phyloP scores from a whole-genome alignment of 192 early-diverging fungal species.

The Entomortierella lignicola region DNA sequence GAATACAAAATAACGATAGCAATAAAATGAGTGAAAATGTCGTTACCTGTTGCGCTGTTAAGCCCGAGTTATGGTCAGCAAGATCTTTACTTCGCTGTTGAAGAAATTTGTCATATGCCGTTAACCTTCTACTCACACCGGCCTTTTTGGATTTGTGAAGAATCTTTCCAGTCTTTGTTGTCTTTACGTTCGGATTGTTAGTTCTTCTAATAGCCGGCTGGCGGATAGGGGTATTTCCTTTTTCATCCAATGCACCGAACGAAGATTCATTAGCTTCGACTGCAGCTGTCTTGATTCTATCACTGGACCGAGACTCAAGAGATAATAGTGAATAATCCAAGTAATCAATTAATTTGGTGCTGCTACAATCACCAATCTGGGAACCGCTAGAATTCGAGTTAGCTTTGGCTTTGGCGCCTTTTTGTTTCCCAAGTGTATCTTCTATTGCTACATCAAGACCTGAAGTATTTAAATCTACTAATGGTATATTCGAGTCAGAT shows the following conservation, averaged over 20 bases:
- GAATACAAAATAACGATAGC: not conserved
- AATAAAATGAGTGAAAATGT: not conserved
- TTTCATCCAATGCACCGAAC: not conserved
- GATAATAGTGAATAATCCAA: too few relatives aligned
- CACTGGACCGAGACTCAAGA: too few relatives aligned
- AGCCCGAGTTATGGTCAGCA: conserved; percentile 2
- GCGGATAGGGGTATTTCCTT: not conserved
- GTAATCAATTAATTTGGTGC: too few relatives aligned
- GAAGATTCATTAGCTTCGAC: too few relatives aligned
- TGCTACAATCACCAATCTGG: too few relatives aligned
- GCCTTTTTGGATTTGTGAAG: conserved; percentile 17
- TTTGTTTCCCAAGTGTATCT: too few relatives aligned
- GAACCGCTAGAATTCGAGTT: too few relatives aligned
- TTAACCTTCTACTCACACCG: conserved; percentile 11
- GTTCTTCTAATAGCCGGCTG: conserved; percentile 6
- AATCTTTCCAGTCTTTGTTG: conserved; percentile 49
- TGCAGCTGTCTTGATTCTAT: too few relatives aligned
- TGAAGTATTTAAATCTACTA: too few relatives aligned
- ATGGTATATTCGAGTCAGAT: not conserved
- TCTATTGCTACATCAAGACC: too few relatives aligned
- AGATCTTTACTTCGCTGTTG: conserved; percentile 28
- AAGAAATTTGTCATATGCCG: conserved; percentile 39
- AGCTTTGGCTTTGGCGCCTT: too few relatives aligned
- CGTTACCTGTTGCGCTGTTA: conserved; percentile 38
- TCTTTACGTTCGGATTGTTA: conserved; percentile 32